Evolutionary conservation across 306 rosid genomes (phyloP).

Genomic region (Lathyrus aphaca): DNA sequence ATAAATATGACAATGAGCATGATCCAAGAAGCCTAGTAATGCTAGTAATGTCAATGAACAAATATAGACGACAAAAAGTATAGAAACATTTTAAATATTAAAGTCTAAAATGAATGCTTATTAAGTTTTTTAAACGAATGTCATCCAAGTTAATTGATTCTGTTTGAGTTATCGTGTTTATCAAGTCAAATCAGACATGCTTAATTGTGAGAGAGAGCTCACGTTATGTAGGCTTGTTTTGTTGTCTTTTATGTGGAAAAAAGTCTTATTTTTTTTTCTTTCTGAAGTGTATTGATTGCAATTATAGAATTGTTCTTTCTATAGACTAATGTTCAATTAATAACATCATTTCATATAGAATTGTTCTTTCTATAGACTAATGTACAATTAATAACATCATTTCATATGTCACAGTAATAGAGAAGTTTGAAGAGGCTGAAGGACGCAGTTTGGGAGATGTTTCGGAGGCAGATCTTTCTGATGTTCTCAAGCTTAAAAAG

Average conservation of each 20-base stretch:
- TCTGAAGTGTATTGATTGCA: background rate
- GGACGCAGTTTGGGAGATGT: slow-evolving; percentile 68
- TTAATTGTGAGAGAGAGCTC: background rate
- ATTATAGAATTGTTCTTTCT: background rate
- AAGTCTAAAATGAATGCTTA: background rate
- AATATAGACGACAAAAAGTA: background rate
- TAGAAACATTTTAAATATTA: background rate
- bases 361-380: background rate
- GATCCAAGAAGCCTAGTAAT: background rate
- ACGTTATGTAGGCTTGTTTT: background rate
- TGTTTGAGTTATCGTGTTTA: background rate
- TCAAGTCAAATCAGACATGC: background rate
- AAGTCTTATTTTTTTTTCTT: background rate
- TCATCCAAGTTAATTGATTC: background rate
- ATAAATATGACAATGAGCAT: background rate
- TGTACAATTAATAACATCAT: background rate
- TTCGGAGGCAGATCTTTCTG: slow-evolving; percentile 67
- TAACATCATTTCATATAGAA: background rate
- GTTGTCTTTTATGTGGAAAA: background rate
- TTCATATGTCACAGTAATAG: slow-evolving; percentile 59
- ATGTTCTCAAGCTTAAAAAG: slow-evolving; percentile 67
- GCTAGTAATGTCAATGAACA: background rate
- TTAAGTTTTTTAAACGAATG: background rate
- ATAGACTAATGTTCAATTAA: background rate
- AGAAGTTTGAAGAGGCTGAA: slow-evolving; percentile 78